Evolutionary conservation across 352 stramenopile species (phyloP), one percentile per base, ranked within the genome.

Genomic region (Globisporangium rhizosaccharum): DNA sequence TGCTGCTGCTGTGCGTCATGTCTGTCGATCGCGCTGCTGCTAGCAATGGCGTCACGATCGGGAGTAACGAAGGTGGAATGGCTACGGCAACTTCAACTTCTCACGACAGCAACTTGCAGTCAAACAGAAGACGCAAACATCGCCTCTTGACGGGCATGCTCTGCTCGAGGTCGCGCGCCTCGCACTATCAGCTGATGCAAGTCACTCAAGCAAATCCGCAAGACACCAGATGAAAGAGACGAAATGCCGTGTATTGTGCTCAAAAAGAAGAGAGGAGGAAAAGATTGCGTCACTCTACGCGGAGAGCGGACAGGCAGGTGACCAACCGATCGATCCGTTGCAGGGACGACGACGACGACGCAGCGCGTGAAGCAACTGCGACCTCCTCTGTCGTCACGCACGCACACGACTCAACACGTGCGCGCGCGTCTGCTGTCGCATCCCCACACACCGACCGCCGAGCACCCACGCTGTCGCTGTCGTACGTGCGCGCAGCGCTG

Each of bases 21-120:
- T n/a, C 8, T 10, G 11, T 14, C 12, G 23, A 25, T 49, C 10
- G 55, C 26, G 46, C 33, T 48, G 28, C 7, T 33, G 36, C 20
- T 57, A 23, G 23, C 23, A 23, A 23, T 23, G 23, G 23, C 23
- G 23, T 23, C 23, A 23, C 23, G 23, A 23, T 23, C 23, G 23
- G 23, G 23, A 23, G 41, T 11, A 49, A n/a, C 36, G 20, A 59
- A 59, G 25, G 17, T 45, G 30, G 17, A 44, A 33, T 33, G 28
- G 28, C 28, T 33, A 44, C 6, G 39, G 17, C 47, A 49, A 51
- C 57, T 62, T 62, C 57, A 62, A 57, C 48, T 52, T 62, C 50
- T 62, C 57, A 25, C 20, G 41, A 56, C 10, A 57, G 28, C 56
- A 2, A 51, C 28, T 33, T 33, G 28, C 6, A 62, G 36, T 17